A percentile compares a stretch with the other conserved stretches of the same genome.
Conservation (phyloP, 306 rosid species). For the Citrullus mucosospermus region DNA sequence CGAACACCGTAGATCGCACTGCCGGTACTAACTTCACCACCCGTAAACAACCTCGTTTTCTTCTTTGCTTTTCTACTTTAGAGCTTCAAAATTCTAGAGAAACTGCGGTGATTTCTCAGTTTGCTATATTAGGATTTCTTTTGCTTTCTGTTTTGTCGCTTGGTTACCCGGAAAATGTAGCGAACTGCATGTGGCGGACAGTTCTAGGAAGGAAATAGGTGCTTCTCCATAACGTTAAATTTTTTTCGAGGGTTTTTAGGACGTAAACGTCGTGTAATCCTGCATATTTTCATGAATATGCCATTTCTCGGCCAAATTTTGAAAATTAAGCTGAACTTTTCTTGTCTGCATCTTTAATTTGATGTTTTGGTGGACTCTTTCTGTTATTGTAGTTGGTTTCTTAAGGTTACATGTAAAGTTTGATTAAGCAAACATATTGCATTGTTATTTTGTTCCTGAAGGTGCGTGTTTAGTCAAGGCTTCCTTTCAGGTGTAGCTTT, state of each 20-base stretch:
- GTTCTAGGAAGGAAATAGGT: neutral
- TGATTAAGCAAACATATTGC: neutral
- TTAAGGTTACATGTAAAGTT: neutral
- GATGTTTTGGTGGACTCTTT: neutral
- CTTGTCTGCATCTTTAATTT: neutral
- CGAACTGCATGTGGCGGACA: neutral
- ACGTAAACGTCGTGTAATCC: neutral
- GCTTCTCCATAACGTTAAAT: neutral
- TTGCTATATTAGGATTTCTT: neutral
- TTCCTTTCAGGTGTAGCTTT: neutral
- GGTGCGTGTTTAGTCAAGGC: neutral
- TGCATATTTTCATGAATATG: neutral
- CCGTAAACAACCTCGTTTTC: constrained; percentile 2
- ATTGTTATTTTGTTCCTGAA: neutral
- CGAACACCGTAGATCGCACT: neutral
- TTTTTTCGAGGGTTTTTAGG: neutral
- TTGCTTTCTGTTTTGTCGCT: neutral
- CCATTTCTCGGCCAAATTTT: neutral
- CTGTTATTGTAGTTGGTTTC: neutral
- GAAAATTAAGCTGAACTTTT: constrained; percentile 1
- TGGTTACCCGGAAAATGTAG: neutral
- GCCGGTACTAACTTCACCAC: neutral
- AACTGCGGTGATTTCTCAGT: neutral
- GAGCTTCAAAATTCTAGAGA: neutral
- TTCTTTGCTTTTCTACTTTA: neutral